A percentile compares a stretch with the other conserved stretches of the same genome.
Evolutionary conservation across 257 asterid genomes (phyloP).

Genomic region (Solanum ahanhuiri): DNA sequence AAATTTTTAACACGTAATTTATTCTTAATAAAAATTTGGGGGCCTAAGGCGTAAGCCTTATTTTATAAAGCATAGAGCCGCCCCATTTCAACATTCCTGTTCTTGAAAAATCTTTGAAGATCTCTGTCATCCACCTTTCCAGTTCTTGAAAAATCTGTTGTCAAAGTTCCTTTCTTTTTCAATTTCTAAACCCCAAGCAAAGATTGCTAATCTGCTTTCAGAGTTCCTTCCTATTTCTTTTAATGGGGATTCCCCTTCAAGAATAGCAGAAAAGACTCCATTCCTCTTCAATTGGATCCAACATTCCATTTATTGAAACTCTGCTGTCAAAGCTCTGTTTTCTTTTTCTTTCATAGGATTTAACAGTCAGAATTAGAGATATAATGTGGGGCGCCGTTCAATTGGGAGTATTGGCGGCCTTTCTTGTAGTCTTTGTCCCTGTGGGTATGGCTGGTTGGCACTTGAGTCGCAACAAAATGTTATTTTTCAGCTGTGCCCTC

Average conservation of each 20-base stretch:
- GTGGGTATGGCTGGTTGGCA: constrained; percentile 99
- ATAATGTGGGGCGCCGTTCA: constrained; percentile 82
- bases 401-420: constrained; percentile 81
- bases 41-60: too few relatives aligned
- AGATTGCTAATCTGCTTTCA: neutral
- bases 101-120: neutral
- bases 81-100: neutral
- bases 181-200: neutral
- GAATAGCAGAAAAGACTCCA: neutral
- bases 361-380: neutral
- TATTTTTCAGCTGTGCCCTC: constrained; percentile 91
- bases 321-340: neutral
- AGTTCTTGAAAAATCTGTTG: neutral
- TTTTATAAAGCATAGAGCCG: too few relatives aligned
- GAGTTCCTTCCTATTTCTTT: neutral
- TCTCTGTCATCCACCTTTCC: neutral
- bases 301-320: neutral
- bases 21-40: too few relatives aligned
- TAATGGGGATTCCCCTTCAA: neutral
- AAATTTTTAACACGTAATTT: too few relatives aligned
- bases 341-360: neutral
- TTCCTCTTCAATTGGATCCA: neutral
- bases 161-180: neutral
- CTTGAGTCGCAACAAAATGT: constrained; percentile 90
- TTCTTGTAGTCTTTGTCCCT: constrained; percentile 78